phyloP scores from a whole-genome alignment of 2,329 filamentous ascomycete genomes.

The Diaporthe vexans region DNA sequence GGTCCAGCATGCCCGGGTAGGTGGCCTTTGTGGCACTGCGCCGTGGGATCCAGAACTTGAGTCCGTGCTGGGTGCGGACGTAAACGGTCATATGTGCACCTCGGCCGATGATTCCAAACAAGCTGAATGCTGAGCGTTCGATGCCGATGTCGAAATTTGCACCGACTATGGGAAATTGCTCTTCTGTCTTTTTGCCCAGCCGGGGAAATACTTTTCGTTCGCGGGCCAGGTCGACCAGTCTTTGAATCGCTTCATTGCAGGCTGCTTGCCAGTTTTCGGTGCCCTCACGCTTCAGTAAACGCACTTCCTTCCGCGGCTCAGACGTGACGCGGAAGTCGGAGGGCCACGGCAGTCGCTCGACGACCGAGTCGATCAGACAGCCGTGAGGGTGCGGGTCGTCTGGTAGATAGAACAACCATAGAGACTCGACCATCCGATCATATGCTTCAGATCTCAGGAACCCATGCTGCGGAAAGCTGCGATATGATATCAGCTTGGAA shows the following conservation, averaged over 20 bases:
- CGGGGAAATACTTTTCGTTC: slow-evolving; percentile 51
- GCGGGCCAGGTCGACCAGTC: slow-evolving; percentile 51
- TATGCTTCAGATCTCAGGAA: neutral
- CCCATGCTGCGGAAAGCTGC: slow-evolving; percentile 13
- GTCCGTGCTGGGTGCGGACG: slow-evolving; percentile 46
- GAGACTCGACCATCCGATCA: neutral
- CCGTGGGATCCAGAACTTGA: slow-evolving; percentile 81
- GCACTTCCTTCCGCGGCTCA: slow-evolving; percentile 48
- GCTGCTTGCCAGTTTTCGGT: slow-evolving; percentile 34
- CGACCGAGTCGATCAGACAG: slow-evolving; percentile 46
- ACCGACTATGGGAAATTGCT: slow-evolving; percentile 58
- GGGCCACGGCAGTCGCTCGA: slow-evolving; percentile 53
- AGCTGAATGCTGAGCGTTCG: slow-evolving; percentile 72
- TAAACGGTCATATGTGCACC: slow-evolving; percentile 78
- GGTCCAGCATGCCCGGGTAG: slow-evolving; percentile 82
- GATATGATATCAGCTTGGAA: neutral
- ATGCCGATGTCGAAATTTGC: slow-evolving; percentile 53
- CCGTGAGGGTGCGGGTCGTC: slow-evolving; percentile 48
- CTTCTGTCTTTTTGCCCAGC: slow-evolving; percentile 52
- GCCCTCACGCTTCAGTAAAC: slow-evolving; percentile 46
- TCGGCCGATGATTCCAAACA: slow-evolving; percentile 78
- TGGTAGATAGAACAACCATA: slow-evolving; percentile 42
- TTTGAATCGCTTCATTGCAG: slow-evolving; percentile 52
- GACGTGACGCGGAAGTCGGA: slow-evolving; percentile 54
- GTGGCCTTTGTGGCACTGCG: slow-evolving; percentile 77